These are phyloP conservation scores for Clarireedia sp. DNA, from an alignment of 2,329 filamentous ascomycete genomes.

Conservation along the genomic window DNA sequence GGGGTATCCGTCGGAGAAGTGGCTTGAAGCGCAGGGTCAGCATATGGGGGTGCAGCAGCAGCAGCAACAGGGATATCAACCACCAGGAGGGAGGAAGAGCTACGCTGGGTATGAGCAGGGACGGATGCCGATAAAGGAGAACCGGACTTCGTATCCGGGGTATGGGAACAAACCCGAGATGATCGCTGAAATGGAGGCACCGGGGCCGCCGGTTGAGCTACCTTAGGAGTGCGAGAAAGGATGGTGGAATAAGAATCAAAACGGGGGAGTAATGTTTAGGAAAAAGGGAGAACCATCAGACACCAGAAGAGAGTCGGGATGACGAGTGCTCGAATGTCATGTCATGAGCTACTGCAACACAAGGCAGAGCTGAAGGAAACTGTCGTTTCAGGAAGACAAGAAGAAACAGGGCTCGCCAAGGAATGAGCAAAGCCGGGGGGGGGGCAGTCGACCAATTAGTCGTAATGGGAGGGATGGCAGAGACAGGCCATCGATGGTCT, in stretches of 20 bases:
- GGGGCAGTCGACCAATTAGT: not conserved
- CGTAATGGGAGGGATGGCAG: not conserved
- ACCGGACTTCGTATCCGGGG: not conserved
- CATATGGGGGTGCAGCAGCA: not conserved
- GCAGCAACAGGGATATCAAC: not conserved
- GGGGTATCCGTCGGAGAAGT: constrained; percentile 4
- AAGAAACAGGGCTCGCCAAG: not conserved
- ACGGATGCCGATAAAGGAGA: not conserved
- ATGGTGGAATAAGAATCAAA: not conserved
- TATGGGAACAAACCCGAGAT: not conserved
- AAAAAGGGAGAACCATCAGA: not conserved
- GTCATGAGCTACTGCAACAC: not conserved
- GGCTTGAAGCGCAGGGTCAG: not conserved
- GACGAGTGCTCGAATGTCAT: not conserved
- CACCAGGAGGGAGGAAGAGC: not conserved
- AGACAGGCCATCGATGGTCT: too few relatives aligned
- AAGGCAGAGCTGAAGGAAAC: not conserved
- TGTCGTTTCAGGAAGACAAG: constrained; percentile 1
- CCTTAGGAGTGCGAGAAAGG: not conserved
- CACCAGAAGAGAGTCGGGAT: not conserved
- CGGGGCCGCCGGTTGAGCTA: not conserved
- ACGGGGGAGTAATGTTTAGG: not conserved
- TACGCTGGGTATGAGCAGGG: not conserved
- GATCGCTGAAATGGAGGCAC: constrained; percentile 7
- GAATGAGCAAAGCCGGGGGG: not conserved